These are phyloP conservation scores for Nasturtium officinale DNA, from an alignment of 345 rosid species.

Conservation along the genomic window DNA sequence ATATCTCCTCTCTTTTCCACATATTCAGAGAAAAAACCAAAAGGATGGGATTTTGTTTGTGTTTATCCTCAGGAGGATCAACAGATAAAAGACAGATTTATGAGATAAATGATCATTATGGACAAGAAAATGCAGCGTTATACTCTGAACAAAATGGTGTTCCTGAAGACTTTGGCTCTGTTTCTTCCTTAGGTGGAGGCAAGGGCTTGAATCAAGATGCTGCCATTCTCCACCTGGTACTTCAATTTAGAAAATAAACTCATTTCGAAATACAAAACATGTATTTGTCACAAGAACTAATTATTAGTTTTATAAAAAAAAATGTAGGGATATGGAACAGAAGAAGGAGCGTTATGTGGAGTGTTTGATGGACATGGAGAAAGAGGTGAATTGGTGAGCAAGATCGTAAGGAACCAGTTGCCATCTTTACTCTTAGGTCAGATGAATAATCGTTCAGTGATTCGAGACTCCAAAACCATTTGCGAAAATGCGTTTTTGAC, in stretches of 20 bases:
- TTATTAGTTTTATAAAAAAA: background rate
- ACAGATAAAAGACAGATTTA: constrained; percentile 32
- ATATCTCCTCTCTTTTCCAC: constrained; percentile 1
- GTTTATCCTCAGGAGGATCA: constrained; percentile 39
- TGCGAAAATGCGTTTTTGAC: constrained; percentile 58
- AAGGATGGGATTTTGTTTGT: constrained; percentile 37
- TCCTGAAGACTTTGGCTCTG: constrained; percentile 49
- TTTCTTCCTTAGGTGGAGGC: constrained; percentile 65
- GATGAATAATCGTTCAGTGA: constrained; percentile 43
- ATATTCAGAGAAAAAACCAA: background rate
- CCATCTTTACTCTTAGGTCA: constrained; percentile 60
- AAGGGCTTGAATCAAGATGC: constrained; percentile 88
- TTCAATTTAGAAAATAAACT: background rate
- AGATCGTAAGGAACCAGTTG: constrained; percentile 61
- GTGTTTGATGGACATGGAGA: constrained; percentile 95
- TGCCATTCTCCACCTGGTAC: constrained; percentile 65
- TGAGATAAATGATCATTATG: constrained; percentile 38
- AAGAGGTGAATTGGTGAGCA: constrained; percentile 72
- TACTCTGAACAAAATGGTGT: constrained; percentile 16
- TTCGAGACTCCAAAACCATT: constrained; percentile 34
- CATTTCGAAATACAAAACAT: background rate
- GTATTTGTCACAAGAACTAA: background rate
- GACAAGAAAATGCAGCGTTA: constrained; percentile 38
- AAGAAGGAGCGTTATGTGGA: constrained; percentile 62
- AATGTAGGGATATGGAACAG: constrained; percentile 62